Base-by-base conservation (phyloP, 768 basidiomycete species). In the Boletus huronensis region DNA sequence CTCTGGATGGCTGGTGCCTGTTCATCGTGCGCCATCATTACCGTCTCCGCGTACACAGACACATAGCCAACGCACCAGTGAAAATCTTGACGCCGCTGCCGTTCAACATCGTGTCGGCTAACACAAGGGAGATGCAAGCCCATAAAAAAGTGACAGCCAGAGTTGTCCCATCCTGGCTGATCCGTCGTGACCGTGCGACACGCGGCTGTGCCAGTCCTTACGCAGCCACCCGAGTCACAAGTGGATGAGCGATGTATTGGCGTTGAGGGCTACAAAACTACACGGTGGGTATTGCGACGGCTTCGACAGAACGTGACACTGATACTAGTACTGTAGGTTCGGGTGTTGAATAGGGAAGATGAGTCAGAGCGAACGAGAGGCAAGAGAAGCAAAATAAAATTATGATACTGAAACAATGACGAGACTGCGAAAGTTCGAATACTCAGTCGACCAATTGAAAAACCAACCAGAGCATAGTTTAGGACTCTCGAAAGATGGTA, bases 1-100 rank as follows among this genome's bases (percentile, higher is more conserved):
- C 73, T 93, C 90, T 50, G 94, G 93, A 74, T 98, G 96, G 74
- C 91, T 93, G 34, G 93, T 95, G 58, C 94, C 94, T 96, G 57
- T 53, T 49, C 34, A 13, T 43, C 49, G 26, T 50, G 23, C 26
- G n/a, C 26, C 4, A 28, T 39, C 34, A 40, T 59, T 14, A 57
- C 36, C 21, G 21, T 48, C 39, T 49, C 43, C 34, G 48, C 17
- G 0, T n/a, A 14, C 36, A 54, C 19, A 55, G 40, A 38, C 19
- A 38, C 19, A 41, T 39, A n/a, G 42, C 36, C 9, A 35, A 70
- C 79, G 50, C 56, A 82, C 81, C 81, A n/a, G 80, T 75, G 61
- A 82, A 82, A 55, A 82, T 75, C 64, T 82, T 82, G 66, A 82
- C 81, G 48, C 81, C 80, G 52, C 72, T 81, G 48, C 82, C 81